A percentile compares a stretch with the other conserved stretches of the same genome.
Evolutionary conservation across 116 monocot genomes (phyloP).

Genomic region (Cymodocea nodosa): DNA sequence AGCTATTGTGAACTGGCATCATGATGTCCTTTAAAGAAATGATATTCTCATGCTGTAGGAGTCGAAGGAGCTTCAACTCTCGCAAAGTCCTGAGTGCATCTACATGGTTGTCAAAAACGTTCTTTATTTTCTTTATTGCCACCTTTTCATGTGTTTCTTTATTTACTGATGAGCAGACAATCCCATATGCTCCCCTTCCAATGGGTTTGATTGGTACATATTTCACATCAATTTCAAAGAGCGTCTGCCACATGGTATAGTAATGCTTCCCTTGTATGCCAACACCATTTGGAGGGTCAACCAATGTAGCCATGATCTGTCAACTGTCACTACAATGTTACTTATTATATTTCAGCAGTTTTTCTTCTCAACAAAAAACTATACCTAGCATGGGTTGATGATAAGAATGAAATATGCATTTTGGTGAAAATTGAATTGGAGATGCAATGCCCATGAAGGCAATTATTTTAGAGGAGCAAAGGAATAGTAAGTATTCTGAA

Average conservation of each 20-base stretch:
- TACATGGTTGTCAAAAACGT: constrained; percentile 61
- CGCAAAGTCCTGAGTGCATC: constrained; percentile 68
- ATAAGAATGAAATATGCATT: no score
- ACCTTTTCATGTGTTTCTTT: constrained; percentile 59
- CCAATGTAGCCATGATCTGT: constrained; percentile 23
- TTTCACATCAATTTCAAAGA: constrained; percentile 67
- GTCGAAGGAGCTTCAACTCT: constrained; percentile 65
- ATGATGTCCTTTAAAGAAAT: constrained; percentile 69
- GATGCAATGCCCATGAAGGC: no score
- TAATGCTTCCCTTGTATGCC: constrained; percentile 50
- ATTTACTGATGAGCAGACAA: constrained; percentile 67
- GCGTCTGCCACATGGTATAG: constrained; percentile 60
- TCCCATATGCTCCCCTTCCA: constrained; percentile 69
- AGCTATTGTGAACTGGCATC: constrained; percentile 34
- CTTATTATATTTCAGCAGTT: background rate
- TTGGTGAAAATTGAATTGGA: no score
- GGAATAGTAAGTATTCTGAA: no score
- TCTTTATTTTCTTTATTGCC: constrained; percentile 74
- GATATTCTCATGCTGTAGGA: constrained; percentile 62
- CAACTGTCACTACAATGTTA: background rate
- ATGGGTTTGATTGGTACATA: constrained; percentile 69
- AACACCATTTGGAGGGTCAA: constrained; percentile 64
- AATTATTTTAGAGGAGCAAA: no score
- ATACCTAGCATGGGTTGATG: no score
- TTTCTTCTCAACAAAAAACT: no score